Percentiles rank a stretch among this genome's conserved stretches.
Conservation (phyloP, 2,329 filamentous ascomycete genomes). For the Tolypocladium tundrense region DNA sequence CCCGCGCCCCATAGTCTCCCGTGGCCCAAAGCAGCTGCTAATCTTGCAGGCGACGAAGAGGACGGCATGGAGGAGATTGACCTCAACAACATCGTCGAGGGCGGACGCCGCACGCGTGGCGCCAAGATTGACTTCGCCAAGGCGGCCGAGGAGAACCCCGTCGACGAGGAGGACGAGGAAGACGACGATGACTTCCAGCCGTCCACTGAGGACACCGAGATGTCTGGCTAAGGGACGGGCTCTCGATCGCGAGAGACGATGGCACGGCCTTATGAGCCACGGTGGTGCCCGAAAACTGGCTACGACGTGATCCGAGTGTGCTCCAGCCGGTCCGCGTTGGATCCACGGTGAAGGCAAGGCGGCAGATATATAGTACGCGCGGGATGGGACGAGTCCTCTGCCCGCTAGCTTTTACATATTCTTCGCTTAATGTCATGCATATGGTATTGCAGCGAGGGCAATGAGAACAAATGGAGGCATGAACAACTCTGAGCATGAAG, state of each 20-base stretch:
- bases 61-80: constrained; percentile 91
- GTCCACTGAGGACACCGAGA: constrained; percentile 56
- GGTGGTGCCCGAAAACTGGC: background rate
- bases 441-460: background rate
- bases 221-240: constrained; percentile 32
- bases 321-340: background rate
- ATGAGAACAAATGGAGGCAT: background rate
- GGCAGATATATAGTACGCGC: background rate
- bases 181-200: constrained; percentile 65
- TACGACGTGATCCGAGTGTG: background rate
- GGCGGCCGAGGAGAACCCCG: constrained; percentile 68
- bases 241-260: background rate
- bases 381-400: background rate
- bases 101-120: constrained; percentile 77
- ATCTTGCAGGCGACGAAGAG: constrained; percentile 46
- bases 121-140: constrained; percentile 89
- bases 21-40: constrained; percentile 10
- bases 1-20: background rate
- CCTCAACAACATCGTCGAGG: constrained; percentile 71
- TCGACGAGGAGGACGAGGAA: constrained; percentile 69
- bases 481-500: background rate
- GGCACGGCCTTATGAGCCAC: background rate
- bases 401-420: background rate
- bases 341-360: background rate
- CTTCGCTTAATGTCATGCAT: background rate